phyloP scores from a whole-genome alignment of 805 yeast genomes.

The Priceomyces fermenticarens region DNA sequence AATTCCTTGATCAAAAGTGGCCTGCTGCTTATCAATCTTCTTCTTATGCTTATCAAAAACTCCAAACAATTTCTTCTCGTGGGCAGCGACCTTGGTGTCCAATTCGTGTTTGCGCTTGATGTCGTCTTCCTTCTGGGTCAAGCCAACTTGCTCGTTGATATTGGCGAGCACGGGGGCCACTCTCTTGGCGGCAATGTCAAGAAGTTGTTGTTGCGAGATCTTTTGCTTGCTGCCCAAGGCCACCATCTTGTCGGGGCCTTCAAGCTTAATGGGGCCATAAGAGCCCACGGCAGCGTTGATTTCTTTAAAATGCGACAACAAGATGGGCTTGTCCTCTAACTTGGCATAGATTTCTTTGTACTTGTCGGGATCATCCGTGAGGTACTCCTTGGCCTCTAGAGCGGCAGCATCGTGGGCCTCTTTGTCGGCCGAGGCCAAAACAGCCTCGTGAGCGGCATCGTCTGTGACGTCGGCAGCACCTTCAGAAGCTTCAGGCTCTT shows the following conservation, averaged over 20 bases:
- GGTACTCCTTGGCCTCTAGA: conserved; percentile 10
- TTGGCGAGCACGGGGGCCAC: conserved; percentile 52
- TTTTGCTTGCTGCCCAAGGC: conserved; percentile 54
- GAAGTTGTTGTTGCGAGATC: conserved; percentile 53
- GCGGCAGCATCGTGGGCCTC: conserved; percentile 10
- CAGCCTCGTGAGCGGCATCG: conserved; percentile 10
- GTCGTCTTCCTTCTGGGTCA: conserved; percentile 43
- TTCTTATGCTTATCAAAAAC: conserved; percentile 35
- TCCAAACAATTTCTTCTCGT: conserved; percentile 33
- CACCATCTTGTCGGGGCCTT: conserved; percentile 47
- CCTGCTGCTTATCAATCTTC: conserved; percentile 37
- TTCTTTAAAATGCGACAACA: conserved; percentile 47
- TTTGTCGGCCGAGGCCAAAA: background rate
- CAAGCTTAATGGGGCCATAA: conserved; percentile 36
- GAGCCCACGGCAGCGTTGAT: conserved; percentile 50
- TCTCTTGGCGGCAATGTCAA: conserved; percentile 53
- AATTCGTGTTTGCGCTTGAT: conserved; percentile 37
- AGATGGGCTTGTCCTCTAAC: conserved; percentile 46
- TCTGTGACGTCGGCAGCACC: conserved; percentile 10
- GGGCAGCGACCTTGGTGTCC: conserved; percentile 31
- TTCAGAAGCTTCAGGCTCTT: conserved; percentile 8
- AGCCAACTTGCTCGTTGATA: conserved; percentile 49
- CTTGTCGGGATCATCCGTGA: conserved; percentile 12
- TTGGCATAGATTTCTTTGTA: conserved; percentile 28
- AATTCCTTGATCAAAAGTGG: conserved; percentile 41